Conservation (phyloP, 2,329 filamentous ascomycete genomes). For the Talaromyces sp. region DNA sequence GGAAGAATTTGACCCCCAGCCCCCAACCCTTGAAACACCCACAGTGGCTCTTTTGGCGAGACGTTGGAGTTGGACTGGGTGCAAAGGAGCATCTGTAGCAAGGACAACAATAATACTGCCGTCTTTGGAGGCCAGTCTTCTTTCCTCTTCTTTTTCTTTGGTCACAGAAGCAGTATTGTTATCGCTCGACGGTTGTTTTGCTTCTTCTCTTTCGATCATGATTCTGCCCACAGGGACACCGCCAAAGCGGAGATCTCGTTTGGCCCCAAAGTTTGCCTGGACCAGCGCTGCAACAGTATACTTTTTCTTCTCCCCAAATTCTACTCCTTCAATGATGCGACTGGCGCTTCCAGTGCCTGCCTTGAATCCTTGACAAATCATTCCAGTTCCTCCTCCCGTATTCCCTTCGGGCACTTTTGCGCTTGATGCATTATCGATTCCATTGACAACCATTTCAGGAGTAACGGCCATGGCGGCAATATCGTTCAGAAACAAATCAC, state of each 20-base stretch:
- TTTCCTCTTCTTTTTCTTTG: neutral
- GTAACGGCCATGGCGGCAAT: slow-evolving; percentile 8
- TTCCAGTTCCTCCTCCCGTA: slow-evolving; percentile 8
- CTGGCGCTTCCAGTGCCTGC: slow-evolving; percentile 7
- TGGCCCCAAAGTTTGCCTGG: slow-evolving; percentile 8
- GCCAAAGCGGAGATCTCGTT: slow-evolving; percentile 6
- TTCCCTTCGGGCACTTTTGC: slow-evolving; percentile 1
- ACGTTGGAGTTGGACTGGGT: slow-evolving; percentile 7
- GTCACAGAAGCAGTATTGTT: neutral
- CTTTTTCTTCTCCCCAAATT: neutral
- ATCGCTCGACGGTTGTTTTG: neutral
- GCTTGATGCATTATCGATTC: slow-evolving; percentile 1
- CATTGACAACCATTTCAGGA: slow-evolving; percentile 6
- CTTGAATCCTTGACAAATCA: slow-evolving; percentile 10
- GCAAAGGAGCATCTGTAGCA: slow-evolving; percentile 6
- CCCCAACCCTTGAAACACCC: slow-evolving; percentile 3
- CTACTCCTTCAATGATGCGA: slow-evolving; percentile 5
- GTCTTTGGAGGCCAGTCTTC: slow-evolving; percentile 2
- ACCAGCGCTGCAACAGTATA: slow-evolving; percentile 7
- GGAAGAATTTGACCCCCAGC: slow-evolving; percentile 8
- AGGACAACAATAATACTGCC: slow-evolving; percentile 8
- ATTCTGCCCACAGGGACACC: slow-evolving; percentile 7
- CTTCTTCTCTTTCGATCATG: slow-evolving; percentile 5
- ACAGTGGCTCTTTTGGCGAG: slow-evolving; percentile 8
- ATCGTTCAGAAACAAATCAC: slow-evolving; percentile 9